These are phyloP conservation scores for Linderniella brevidens DNA, from an alignment of 257 asterid species.

Conservation along the genomic window DNA sequence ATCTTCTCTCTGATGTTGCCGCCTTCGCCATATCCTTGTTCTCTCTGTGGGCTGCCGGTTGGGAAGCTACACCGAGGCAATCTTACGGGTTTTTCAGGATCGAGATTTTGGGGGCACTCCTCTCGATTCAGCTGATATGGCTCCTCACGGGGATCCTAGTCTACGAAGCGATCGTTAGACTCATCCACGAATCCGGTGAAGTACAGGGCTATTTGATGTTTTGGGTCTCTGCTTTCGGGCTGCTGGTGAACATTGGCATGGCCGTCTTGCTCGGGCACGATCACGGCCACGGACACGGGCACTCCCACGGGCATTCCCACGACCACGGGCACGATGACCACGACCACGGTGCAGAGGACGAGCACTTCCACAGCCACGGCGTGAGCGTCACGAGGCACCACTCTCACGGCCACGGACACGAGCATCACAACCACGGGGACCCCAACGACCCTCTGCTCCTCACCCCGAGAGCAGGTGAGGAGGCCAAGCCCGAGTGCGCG, in stretches of 20 bases:
- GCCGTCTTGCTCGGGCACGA: slow-evolving; percentile 60
- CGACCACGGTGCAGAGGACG: slow-evolving; percentile 18
- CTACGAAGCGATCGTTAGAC: slow-evolving; percentile 50
- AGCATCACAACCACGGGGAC: slow-evolving; percentile 20
- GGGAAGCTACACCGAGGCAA: slow-evolving; percentile 77
- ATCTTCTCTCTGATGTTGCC: slow-evolving; percentile 61
- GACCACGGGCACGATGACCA: slow-evolving; percentile 16
- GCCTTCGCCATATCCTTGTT: slow-evolving; percentile 64
- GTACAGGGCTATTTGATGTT: slow-evolving; percentile 67
- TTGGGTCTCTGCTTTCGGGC: slow-evolving; percentile 47
- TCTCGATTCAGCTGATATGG: slow-evolving; percentile 75
- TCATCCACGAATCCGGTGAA: slow-evolving; percentile 38
- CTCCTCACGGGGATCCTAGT: slow-evolving; percentile 71
- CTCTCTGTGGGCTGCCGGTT: slow-evolving; percentile 68
- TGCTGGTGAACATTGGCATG: slow-evolving; percentile 47
- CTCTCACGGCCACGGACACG: slow-evolving; percentile 18
- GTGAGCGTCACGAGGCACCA: slow-evolving; percentile 23
- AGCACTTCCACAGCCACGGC: slow-evolving; percentile 20
- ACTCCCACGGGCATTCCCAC: slow-evolving; percentile 20
- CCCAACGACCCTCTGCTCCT: slow-evolving; percentile 24
- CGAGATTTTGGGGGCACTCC: slow-evolving; percentile 58
- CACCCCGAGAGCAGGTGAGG: slow-evolving; percentile 14
- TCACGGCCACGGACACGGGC: slow-evolving; percentile 36
- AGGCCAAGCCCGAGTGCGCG: slow-evolving; percentile 6
- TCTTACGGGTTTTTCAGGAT: slow-evolving; percentile 63